Percentiles rank a stretch among this genome's conserved stretches.
These are phyloP conservation scores for Periconia sp. DNA, from an alignment of 2,329 filamentous ascomycete species.

Conservation along the genomic window DNA sequence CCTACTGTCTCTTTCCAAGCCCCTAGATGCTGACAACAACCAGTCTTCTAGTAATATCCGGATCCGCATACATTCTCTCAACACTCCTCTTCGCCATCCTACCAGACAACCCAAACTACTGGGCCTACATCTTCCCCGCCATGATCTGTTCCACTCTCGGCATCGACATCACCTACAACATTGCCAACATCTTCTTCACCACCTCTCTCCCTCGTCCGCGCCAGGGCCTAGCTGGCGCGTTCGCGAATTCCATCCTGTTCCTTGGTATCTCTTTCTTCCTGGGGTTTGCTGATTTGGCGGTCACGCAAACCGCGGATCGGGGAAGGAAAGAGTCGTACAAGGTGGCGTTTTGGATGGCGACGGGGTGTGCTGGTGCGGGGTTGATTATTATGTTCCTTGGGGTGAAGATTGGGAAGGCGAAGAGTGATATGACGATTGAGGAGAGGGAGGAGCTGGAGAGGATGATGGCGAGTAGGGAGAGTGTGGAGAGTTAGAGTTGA, in stretches of 20 bases:
- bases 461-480: conserved; percentile 25
- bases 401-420: conserved; percentile 41
- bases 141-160: conserved; percentile 49
- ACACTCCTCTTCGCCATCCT: conserved; percentile 40
- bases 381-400: conserved; percentile 39
- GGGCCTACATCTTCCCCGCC: conserved; percentile 42
- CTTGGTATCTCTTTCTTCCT: conserved; percentile 41
- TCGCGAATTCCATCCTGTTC: conserved; percentile 41
- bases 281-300: conserved; percentile 39
- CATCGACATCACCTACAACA: conserved; percentile 42
- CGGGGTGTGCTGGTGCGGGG: conserved; percentile 28
- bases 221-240: conserved; percentile 39
- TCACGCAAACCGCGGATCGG: conserved; percentile 32
- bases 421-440: conserved; percentile 37
- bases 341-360: conserved; percentile 41
- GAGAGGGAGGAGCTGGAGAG: conserved; percentile 34
- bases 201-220: conserved; percentile 36
- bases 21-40: background rate
- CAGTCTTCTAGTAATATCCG: conserved; percentile 32
- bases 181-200: conserved; percentile 43
- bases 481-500: background rate
- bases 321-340: conserved; percentile 39
- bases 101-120: conserved; percentile 35
- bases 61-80: conserved; percentile 31
- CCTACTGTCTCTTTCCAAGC: background rate